Conservation (phyloP, 2,329 filamentous ascomycete genomes). For the Fulvia fulva region DNA sequence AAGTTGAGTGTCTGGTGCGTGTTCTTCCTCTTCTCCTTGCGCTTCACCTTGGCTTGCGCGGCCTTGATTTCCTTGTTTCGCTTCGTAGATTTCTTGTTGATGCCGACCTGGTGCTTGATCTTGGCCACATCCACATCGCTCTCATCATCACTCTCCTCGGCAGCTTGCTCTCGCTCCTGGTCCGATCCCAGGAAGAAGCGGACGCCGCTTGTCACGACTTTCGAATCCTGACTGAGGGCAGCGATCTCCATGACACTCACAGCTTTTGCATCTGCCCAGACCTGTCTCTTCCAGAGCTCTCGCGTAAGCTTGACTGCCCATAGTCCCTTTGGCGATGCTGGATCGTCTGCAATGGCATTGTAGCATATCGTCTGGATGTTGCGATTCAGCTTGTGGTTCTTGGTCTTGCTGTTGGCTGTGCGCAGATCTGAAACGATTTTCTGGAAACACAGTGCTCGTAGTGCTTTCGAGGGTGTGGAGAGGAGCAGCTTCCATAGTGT, state of each 20-base stretch:
- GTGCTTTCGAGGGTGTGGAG: conserved; percentile 83
- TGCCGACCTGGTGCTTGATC: conserved; percentile 76
- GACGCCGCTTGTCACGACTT: conserved; percentile 81
- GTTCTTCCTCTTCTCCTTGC: conserved; percentile 80
- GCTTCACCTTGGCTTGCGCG: conserved; percentile 77
- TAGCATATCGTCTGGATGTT: conserved; percentile 91
- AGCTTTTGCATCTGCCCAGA: conserved; percentile 90
- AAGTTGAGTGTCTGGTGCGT: conserved; percentile 89
- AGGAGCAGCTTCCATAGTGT: conserved; percentile 93
- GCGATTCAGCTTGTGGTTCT: conserved; percentile 88
- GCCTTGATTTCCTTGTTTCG: conserved; percentile 72
- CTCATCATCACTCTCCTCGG: conserved; percentile 80
- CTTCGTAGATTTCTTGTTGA: conserved; percentile 97
- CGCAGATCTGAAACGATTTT: conserved; percentile 91
- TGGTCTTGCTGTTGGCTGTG: conserved; percentile 78
- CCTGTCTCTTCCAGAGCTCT: conserved; percentile 92
- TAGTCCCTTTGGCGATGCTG: conserved; percentile 76
- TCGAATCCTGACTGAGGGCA: conserved; percentile 82
- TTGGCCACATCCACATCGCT: conserved; percentile 73
- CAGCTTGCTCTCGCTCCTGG: conserved; percentile 85
- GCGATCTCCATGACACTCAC: conserved; percentile 99
- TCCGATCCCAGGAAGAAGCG: conserved; percentile 95
- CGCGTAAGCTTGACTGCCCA: conserved; percentile 96
- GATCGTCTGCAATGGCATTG: conserved; percentile 84
- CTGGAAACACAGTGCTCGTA: conserved; percentile 76